Evolutionary conservation across 352 stramenopile genomes (phyloP).

Genomic region (Globisporangium abappressorium): DNA sequence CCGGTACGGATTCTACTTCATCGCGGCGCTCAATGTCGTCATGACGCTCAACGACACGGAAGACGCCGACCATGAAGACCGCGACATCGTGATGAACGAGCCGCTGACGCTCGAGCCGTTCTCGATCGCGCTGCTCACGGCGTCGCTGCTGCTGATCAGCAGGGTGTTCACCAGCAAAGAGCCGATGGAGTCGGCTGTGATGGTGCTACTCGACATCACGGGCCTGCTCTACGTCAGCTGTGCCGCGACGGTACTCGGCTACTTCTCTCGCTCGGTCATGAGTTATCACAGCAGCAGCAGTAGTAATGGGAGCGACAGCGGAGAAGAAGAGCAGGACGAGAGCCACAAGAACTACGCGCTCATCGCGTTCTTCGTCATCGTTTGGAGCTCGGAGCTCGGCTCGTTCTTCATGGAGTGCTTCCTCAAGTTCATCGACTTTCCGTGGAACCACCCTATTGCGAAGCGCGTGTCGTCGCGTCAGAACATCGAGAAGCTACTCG

Average conservation of each 20-base stretch:
- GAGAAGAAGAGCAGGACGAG: neutral
- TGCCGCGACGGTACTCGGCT: slow-evolving; percentile 40
- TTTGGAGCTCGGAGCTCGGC: slow-evolving; percentile 56
- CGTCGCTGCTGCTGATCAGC: slow-evolving; percentile 40
- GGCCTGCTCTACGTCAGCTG: slow-evolving; percentile 49
- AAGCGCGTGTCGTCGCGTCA: slow-evolving; percentile 49
- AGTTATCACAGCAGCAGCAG: slow-evolving; percentile 5
- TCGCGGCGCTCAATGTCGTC: slow-evolving; percentile 50
- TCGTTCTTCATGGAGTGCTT: slow-evolving; percentile 43
- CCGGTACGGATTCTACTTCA: slow-evolving; percentile 49
- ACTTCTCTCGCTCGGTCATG: slow-evolving; percentile 37
- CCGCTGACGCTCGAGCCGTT: slow-evolving; percentile 52
- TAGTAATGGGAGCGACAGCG: slow-evolving; percentile 13
- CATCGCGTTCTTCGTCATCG: slow-evolving; percentile 49
- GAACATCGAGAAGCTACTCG: slow-evolving; percentile 58
- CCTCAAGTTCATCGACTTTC: slow-evolving; percentile 45
- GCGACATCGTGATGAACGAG: slow-evolving; percentile 3
- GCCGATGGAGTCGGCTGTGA: slow-evolving; percentile 53
- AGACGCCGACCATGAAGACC: neutral
- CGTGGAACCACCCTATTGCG: slow-evolving; percentile 54
- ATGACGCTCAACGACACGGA: slow-evolving; percentile 16
- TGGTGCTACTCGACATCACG: slow-evolving; percentile 50
- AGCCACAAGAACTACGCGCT: slow-evolving; percentile 14
- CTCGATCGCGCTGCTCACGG: slow-evolving; percentile 40
- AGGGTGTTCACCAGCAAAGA: slow-evolving; percentile 60